Evolutionary conservation across 176 grass and related monocot genomes (phyloP).

Genomic region (Cenchrus purpureus): DNA sequence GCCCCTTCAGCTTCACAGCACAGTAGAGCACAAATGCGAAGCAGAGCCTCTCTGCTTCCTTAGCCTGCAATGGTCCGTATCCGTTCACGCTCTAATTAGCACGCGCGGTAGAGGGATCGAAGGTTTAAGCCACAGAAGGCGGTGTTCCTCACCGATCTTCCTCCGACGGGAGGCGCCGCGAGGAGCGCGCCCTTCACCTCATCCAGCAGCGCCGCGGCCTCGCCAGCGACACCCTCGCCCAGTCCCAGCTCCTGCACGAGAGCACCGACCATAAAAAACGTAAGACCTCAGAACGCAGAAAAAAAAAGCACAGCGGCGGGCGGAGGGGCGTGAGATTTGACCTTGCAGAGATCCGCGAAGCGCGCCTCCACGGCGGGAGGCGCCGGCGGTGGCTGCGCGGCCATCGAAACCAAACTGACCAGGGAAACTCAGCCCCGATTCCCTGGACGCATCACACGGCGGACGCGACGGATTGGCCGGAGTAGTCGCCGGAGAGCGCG

Average conservation of each 20-base stretch:
- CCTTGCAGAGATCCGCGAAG: slow-evolving; percentile 83
- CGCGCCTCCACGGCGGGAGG: slow-evolving; percentile 41
- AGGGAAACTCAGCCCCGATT: background rate
- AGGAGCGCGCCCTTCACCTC: slow-evolving; percentile 58
- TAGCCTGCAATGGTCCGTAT: slow-evolving; percentile 46
- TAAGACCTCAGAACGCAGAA: background rate
- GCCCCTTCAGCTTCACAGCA: slow-evolving; percentile 55
- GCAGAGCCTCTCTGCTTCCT: slow-evolving; percentile 67
- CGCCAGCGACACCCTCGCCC: slow-evolving; percentile 41
- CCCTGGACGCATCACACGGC: background rate
- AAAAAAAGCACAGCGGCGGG: background rate
- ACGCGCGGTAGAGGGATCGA: background rate
- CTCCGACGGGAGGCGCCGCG: slow-evolving; percentile 53
- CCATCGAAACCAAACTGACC: background rate
- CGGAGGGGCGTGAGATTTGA: slow-evolving; percentile 27
- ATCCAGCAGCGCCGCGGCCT: slow-evolving; percentile 57
- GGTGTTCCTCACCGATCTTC: slow-evolving; percentile 46
- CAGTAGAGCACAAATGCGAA: slow-evolving; percentile 82
- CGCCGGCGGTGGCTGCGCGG: background rate
- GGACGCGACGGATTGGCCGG: background rate
- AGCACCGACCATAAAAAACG: background rate
- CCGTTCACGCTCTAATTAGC: slow-evolving; percentile 16
- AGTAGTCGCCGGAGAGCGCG: slow-evolving; percentile 15
- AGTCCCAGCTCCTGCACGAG: slow-evolving; percentile 57
- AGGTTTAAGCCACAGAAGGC: background rate